Conservation (phyloP, 2,329 filamentous ascomycete species). For the Curvularia verruculosa region DNA sequence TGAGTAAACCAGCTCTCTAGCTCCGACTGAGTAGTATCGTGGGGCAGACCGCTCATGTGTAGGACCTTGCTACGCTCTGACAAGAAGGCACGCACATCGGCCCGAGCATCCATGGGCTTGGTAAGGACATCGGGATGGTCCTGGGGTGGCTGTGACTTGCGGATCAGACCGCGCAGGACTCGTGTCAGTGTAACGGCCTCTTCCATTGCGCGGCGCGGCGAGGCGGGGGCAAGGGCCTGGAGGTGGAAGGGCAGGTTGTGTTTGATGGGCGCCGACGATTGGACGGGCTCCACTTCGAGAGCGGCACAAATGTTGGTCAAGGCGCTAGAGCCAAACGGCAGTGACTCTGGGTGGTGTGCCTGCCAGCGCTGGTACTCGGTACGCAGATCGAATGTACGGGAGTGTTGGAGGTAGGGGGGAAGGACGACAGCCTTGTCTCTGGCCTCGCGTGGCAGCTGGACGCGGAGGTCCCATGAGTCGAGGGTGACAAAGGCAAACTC, state of each 20-base stretch:
- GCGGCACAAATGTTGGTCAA: conserved; percentile 97
- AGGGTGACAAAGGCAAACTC: conserved; percentile 99
- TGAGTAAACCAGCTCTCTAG: conserved; percentile 99
- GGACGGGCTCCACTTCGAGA: conserved; percentile 95
- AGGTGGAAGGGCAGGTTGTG: conserved; percentile 98
- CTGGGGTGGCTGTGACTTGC: conserved; percentile 92
- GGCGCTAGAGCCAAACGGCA: conserved; percentile 94
- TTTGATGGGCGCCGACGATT: conserved; percentile 97
- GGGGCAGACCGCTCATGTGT: conserved; percentile 95
- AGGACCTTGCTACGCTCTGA: conserved; percentile 97
- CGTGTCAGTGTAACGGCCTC: conserved; percentile 93
- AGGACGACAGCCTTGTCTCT: conserved; percentile 98
- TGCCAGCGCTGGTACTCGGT: conserved; percentile 99
- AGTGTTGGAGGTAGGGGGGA: conserved; percentile 96
- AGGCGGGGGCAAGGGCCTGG: conserved; percentile 92
- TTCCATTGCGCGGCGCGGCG: conserved; percentile 94
- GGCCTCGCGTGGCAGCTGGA: conserved; percentile 95
- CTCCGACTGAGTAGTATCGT: conserved; percentile 98
- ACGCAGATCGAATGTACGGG: conserved; percentile 92
- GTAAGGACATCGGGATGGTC: conserved; percentile 95
- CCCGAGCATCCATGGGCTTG: conserved; percentile 93
- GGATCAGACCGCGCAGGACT: conserved; percentile 88
- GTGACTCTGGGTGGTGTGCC: conserved; percentile 94
- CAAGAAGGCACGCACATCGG: conserved; percentile 94
- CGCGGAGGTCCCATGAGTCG: conserved; percentile 97